Percentiles rank a stretch among this genome's conserved stretches.
Evolutionary conservation across 208 protist species (phyloP).

Genomic region (Borovskyia barvae): DNA sequence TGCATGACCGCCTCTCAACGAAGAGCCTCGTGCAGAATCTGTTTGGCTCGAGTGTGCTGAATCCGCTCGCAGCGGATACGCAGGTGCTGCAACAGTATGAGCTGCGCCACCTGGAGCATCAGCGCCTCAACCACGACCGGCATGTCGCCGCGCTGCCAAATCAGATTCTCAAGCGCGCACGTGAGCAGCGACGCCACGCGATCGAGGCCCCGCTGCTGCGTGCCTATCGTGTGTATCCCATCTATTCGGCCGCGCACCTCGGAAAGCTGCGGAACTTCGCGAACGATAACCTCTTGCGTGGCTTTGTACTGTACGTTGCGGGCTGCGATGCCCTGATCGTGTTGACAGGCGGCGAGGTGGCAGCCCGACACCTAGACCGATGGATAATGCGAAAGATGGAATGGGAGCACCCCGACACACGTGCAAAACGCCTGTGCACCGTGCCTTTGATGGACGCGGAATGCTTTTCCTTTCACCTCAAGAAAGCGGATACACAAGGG

Average conservation of each 20-base stretch:
- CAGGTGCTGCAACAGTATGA: conserved; percentile 69
- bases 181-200: conserved; percentile 53
- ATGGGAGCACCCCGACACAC: conserved; percentile 69
- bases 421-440: conserved; percentile 43
- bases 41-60: conserved; percentile 61
- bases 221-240: conserved; percentile 71
- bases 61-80: conserved; percentile 67
- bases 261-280: conserved; percentile 75
- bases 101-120: conserved; percentile 73
- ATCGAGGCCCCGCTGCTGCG: conserved; percentile 54
- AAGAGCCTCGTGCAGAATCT: conserved; percentile 58
- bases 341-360: conserved; percentile 62
- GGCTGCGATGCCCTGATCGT: conserved; percentile 69
- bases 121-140: conserved; percentile 74
- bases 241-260: conserved; percentile 55
- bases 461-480: conserved; percentile 62
- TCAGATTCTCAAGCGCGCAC: conserved; percentile 68
- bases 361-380: conserved; percentile 71
- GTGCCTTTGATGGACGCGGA: conserved; percentile 52
- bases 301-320: conserved; percentile 65
- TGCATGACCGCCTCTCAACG: conserved; percentile 65
- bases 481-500: conserved; percentile 3
- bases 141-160: conserved; percentile 74
- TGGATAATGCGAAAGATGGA: conserved; percentile 79
- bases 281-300: conserved; percentile 75